Conservation (phyloP, 2,329 filamentous ascomycete species). For the Monosporascus cannonballus region DNA sequence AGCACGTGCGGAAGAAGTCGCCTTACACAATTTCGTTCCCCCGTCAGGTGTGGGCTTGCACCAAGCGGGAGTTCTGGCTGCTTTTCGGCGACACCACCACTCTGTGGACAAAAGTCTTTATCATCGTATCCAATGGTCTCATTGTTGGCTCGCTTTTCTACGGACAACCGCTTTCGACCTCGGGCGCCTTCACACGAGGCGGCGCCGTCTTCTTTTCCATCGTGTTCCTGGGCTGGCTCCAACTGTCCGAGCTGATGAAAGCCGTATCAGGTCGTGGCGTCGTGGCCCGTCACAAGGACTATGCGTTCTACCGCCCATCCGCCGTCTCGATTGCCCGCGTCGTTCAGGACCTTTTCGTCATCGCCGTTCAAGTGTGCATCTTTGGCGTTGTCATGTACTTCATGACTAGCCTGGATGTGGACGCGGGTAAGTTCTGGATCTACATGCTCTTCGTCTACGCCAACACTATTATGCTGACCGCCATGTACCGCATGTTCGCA, state of each 20-base stretch:
- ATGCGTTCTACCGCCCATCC: constrained; percentile 47
- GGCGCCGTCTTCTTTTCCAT: constrained; percentile 45
- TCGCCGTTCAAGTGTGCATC: constrained; percentile 57
- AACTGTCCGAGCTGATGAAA: constrained; percentile 72
- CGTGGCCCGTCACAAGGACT: constrained; percentile 38
- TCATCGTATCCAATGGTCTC: constrained; percentile 65
- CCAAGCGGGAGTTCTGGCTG: constrained; percentile 72
- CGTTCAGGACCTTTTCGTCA: constrained; percentile 52
- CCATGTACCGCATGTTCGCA: constrained; percentile 27
- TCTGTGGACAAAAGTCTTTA: constrained; percentile 73
- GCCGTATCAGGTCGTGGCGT: constrained; percentile 67
- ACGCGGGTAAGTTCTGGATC: constrained; percentile 62
- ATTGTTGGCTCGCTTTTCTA: constrained; percentile 79
- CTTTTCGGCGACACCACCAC: constrained; percentile 69
- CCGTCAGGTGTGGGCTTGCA: constrained; percentile 63
- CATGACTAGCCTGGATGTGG: constrained; percentile 63
- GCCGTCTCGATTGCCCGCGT: constrained; percentile 53
- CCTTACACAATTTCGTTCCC: constrained; percentile 72
- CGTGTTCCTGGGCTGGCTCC: constrained; percentile 57
- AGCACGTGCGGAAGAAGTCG: constrained; percentile 61
- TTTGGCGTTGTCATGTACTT: constrained; percentile 75
- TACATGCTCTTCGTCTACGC: constrained; percentile 50
- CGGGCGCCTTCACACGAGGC: constrained; percentile 54
- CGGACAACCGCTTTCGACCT: constrained; percentile 51
- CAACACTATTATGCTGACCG: constrained; percentile 23